These are phyloP conservation scores for Erodium chrysanthum DNA, from an alignment of 441 rosid genomes.

Conservation along the genomic window DNA sequence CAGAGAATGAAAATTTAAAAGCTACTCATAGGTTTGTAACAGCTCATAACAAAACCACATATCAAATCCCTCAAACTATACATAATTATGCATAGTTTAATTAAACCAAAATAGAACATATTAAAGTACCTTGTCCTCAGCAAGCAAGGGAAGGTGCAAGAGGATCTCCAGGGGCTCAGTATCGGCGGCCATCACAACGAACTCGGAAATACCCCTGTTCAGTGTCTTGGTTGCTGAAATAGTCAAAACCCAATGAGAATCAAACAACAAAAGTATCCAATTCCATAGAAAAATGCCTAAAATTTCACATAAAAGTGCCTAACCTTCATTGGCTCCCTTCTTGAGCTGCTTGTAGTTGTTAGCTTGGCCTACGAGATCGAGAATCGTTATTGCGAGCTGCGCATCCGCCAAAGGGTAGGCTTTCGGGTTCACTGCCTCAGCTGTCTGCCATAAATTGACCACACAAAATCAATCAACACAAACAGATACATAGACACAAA, in stretches of 20 bases:
- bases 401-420: constrained; percentile 89
- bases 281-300: not conserved
- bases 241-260: not conserved
- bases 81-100: too few species aligned
- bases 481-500: not conserved
- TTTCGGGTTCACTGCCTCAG: constrained; percentile 69
- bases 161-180: constrained; percentile 88
- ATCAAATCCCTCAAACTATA: not conserved
- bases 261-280: not conserved
- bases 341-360: constrained; percentile 89
- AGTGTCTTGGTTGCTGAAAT: constrained; percentile 77
- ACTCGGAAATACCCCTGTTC: constrained; percentile 86
- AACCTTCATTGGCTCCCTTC: constrained; percentile 94
- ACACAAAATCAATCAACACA: not conserved
- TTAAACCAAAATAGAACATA: not conserved
- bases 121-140: constrained; percentile 67
- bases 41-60: too few species aligned
- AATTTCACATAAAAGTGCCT: not conserved
- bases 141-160: constrained; percentile 77
- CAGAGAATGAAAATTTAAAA: too few species aligned
- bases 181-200: constrained; percentile 87
- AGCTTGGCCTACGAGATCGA: constrained; percentile 89
- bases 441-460: constrained; percentile 37
- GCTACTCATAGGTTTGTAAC: too few species aligned
- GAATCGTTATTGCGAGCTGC: constrained; percentile 55